Evolutionary conservation across 2,329 filamentous ascomycete genomes (phyloP).

Genomic region (Fusarium piperis): DNA sequence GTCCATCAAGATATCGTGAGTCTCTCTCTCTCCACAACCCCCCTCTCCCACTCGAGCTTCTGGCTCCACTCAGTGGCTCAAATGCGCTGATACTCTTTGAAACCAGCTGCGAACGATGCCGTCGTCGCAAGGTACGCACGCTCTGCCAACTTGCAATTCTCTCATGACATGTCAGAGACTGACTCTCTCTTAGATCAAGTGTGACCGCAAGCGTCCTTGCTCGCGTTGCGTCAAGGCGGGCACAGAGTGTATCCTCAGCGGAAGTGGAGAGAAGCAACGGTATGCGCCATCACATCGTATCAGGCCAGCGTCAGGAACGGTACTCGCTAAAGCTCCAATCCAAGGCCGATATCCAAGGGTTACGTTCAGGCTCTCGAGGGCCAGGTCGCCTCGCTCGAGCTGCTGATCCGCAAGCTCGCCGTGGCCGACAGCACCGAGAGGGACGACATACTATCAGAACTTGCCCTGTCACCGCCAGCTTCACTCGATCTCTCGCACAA

Average conservation of each 20-base stretch:
- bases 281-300: conserved; percentile 28
- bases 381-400: conserved; percentile 57
- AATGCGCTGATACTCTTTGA: conserved; percentile 10
- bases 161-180: not conserved
- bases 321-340: not conserved
- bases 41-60: conserved; percentile 5
- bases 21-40: conserved; percentile 10
- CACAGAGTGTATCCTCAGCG: conserved; percentile 52
- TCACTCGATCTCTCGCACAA: conserved; percentile 26
- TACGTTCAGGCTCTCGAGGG: conserved; percentile 60
- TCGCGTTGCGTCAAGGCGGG: conserved; percentile 57
- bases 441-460: conserved; percentile 53
- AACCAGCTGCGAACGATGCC: conserved; percentile 55
- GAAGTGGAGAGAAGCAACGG: conserved; percentile 56
- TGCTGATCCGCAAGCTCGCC: conserved; percentile 56
- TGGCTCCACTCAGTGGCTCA: not conserved
- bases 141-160: not conserved
- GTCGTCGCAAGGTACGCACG: conserved; percentile 52
- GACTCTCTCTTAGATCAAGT: conserved; percentile 56
- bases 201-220: conserved; percentile 61
- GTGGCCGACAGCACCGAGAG: conserved; percentile 51
- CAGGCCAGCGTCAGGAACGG: not conserved
- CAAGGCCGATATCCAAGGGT: conserved; percentile 55
- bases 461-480: conserved; percentile 43
- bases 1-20: conserved; percentile 51